Conservation (phyloP, 2,329 filamentous ascomycete genomes). For the Lithohypha guttulata region DNA sequence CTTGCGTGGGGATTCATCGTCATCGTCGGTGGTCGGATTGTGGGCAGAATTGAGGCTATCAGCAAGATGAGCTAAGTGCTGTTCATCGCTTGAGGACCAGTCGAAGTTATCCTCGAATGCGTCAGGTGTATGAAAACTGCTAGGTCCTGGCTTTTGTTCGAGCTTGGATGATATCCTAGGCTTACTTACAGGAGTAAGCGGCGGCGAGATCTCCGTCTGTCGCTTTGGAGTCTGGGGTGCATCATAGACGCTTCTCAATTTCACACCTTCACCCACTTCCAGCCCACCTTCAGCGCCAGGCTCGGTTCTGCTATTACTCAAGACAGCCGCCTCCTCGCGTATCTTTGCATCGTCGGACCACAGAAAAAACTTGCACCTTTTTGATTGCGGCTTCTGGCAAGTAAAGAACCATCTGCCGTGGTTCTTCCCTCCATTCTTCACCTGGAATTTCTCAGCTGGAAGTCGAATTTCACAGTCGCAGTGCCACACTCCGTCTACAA, state of each 20-base stretch:
- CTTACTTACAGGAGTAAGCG: conserved; percentile 14
- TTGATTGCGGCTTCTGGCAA: conserved; percentile 41
- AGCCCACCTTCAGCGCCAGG: conserved; percentile 12
- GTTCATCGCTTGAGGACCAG: conserved; percentile 29
- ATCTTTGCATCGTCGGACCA: conserved; percentile 49
- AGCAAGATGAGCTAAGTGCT: conserved; percentile 26
- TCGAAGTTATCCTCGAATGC: too few species aligned
- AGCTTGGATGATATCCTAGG: not conserved
- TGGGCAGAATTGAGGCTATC: conserved; percentile 22
- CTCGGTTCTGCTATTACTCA: conserved; percentile 42
- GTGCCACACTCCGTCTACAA: conserved; percentile 37
- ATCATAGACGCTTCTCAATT: conserved; percentile 7
- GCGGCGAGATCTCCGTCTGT: conserved; percentile 6
- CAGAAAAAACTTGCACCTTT: conserved; percentile 49
- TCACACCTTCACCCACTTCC: not conserved
- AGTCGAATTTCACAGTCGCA: conserved; percentile 47
- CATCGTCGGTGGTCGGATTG: conserved; percentile 11
- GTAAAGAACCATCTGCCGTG: conserved; percentile 50
- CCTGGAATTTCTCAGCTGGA: conserved; percentile 44
- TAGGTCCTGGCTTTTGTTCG: too few species aligned
- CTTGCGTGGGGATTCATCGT: conserved; percentile 29
- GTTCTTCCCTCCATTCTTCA: conserved; percentile 47
- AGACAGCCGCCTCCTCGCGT: conserved; percentile 40
- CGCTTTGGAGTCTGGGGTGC: conserved; percentile 23
- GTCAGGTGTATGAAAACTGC: too few species aligned